Conservation (phyloP, 2,329 filamentous ascomycete genomes). For the Ascochyta fabae region DNA sequence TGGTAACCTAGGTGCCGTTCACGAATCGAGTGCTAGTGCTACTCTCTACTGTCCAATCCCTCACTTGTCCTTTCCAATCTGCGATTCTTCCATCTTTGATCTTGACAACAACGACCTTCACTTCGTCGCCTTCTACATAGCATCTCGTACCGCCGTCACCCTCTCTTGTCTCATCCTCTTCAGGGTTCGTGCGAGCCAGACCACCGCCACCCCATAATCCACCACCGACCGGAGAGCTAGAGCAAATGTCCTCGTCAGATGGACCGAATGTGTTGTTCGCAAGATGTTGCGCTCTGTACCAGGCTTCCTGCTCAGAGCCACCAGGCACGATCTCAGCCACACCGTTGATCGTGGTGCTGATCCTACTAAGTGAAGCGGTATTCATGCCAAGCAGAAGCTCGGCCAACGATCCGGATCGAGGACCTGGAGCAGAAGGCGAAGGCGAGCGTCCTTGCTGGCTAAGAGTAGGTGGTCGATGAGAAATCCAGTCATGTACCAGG, state of each 20-base stretch:
- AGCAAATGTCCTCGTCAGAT: not conserved
- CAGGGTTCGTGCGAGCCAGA: not conserved
- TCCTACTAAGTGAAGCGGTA: conserved; percentile 82
- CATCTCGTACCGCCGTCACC: conserved; percentile 62
- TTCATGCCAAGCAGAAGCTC: conserved; percentile 89
- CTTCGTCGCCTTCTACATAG: conserved; percentile 82
- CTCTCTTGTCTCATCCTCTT: conserved; percentile 15
- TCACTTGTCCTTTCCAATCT: no score
- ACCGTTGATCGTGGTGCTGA: conserved; percentile 94
- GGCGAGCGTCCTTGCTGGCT: conserved; percentile 59
- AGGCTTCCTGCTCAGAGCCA: conserved; percentile 82
- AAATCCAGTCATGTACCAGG: conserved; percentile 98
- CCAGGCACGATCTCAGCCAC: conserved; percentile 73
- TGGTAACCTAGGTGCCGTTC: not conserved
- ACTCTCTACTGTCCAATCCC: not conserved
- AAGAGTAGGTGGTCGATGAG: conserved; percentile 83
- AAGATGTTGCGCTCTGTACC: conserved; percentile 82
- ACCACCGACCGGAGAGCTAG: no score
- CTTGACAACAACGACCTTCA: conserved; percentile 43
- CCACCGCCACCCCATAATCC: conserved; percentile 57
- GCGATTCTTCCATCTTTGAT: no score
- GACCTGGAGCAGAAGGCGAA: conserved; percentile 62
- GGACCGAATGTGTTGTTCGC: conserved; percentile 87
- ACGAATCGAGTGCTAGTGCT: not conserved
- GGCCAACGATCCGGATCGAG: conserved; percentile 73